Base-by-base conservation (phyloP, 1,139 yeast species). In the Saccharomyces hybrid region DNA sequence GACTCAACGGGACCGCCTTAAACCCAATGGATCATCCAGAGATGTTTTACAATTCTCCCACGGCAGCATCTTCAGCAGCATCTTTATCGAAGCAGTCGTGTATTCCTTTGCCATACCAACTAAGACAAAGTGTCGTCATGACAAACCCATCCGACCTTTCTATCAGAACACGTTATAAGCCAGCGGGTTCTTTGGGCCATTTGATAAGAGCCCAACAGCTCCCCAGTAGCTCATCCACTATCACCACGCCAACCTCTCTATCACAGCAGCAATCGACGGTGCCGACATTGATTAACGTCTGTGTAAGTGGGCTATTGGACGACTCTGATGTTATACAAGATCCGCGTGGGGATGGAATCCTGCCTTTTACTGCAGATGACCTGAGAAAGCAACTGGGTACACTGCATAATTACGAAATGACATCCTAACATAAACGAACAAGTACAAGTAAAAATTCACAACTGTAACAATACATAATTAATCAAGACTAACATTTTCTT, bases 41-140 rank as follows among this genome's bases (percentile, higher is more conserved):
- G 31, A 61, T 61, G 64, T 61, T 61, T 53, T 61, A 60, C 49
- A 49, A 52, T 5, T 54, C 49, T 48, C 47, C 34, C 13, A 25
- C 38, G 41, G 27, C 13, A 48, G 53, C 6, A 52, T 49, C 20
- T 48, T 56, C 46, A 54, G 32, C 55, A 56, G 23, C 25, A 52
- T 32, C 59, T 50, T 49, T 55, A 52, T 32, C 16, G 61, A 61
- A 44, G 64, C 60, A 46, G 59, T 56, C 34, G 60, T 60, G 54
- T 53, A 53, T 60, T 44, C 52, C 49, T 16, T 34, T 53, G 7
- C 79, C 82, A 14, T 76, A 75, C 58, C 79, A 75, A 57, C 66
- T 78, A 48, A 76, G 90, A 68, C 78, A 84, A 44, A 83, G 89
- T 38, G 84, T 86, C 50, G 88, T 82, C 20, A 84, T 86, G 89